These are phyloP conservation scores for Parascedosporium putredinis DNA, from an alignment of 2,329 filamentous ascomycete genomes.

Conservation along the genomic window DNA sequence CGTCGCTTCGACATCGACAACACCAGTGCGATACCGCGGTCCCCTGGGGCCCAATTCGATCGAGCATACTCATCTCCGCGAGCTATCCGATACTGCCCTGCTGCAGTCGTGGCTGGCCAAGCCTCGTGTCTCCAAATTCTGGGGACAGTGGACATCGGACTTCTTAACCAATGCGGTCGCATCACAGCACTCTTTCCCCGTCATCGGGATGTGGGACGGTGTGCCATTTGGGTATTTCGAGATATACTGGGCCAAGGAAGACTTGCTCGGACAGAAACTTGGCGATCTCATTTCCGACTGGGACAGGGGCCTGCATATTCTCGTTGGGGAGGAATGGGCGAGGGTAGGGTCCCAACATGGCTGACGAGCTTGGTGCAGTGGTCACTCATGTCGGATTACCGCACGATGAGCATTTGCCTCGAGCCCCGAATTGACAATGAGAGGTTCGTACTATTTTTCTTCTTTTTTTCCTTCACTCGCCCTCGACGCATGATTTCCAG, in stretches of 20 bases:
- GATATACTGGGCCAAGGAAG: slow-evolving; percentile 97
- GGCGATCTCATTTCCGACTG: slow-evolving; percentile 61
- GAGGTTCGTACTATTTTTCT: slow-evolving; percentile 54
- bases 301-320: slow-evolving; percentile 77
- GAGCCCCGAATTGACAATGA: slow-evolving; percentile 88
- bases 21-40: slow-evolving; percentile 54
- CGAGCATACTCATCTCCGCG: slow-evolving; percentile 9
- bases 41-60: slow-evolving; percentile 35
- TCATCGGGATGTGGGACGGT: slow-evolving; percentile 87
- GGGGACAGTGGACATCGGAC: slow-evolving; percentile 56
- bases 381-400: slow-evolving; percentile 63
- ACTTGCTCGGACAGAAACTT: slow-evolving; percentile 61
- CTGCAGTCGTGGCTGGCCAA: slow-evolving; percentile 84
- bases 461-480: too few species aligned
- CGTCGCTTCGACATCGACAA: slow-evolving; percentile 60
- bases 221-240: slow-evolving; percentile 96
- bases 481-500: neutral
- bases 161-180: slow-evolving; percentile 60
- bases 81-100: slow-evolving; percentile 44
- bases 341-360: slow-evolving; percentile 77
- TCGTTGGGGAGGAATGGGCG: slow-evolving; percentile 89
- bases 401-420: slow-evolving; percentile 73
- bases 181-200: slow-evolving; percentile 72
- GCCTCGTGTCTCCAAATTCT: slow-evolving; percentile 73
- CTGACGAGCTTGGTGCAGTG: slow-evolving; percentile 79